Conservation (phyloP, 805 yeast genomes). For the Nematodospora valgi region DNA sequence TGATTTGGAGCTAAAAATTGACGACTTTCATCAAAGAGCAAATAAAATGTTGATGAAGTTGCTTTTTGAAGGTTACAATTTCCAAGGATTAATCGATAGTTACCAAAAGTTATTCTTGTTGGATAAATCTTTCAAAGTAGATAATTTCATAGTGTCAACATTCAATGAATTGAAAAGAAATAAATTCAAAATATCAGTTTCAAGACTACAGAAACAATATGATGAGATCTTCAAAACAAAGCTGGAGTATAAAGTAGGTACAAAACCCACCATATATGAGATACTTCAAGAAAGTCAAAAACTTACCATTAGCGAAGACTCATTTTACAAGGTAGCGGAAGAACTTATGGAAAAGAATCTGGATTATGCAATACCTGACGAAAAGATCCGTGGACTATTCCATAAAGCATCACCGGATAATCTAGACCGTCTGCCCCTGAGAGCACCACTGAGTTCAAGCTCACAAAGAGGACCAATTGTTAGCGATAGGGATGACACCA, state of each 20-base stretch:
- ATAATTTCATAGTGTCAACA: slow-evolving; percentile 49
- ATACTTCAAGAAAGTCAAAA: slow-evolving; percentile 16
- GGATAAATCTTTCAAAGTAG: slow-evolving; percentile 48
- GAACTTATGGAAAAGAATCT: slow-evolving; percentile 43
- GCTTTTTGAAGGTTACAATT: slow-evolving; percentile 56
- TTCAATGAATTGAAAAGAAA: slow-evolving; percentile 51
- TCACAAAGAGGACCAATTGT: slow-evolving; percentile 12
- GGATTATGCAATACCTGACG: slow-evolving; percentile 5
- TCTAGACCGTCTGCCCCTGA: slow-evolving; percentile 5
- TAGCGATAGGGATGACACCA: slow-evolving; percentile 25
- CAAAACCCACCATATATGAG: slow-evolving; percentile 8
- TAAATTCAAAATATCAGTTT: slow-evolving; percentile 26
- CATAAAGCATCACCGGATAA: not conserved
- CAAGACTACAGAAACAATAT: slow-evolving; percentile 24
- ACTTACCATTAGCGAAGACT: slow-evolving; percentile 41
- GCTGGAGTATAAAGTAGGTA: slow-evolving; percentile 1
- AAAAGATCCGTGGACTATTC: slow-evolving; percentile 1
- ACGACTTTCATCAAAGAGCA: slow-evolving; percentile 63
- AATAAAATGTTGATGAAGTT: slow-evolving; percentile 57
- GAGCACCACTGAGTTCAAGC: slow-evolving; percentile 11
- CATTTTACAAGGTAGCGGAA: slow-evolving; percentile 42
- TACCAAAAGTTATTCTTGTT: slow-evolving; percentile 60
- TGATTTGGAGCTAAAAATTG: slow-evolving; percentile 53
- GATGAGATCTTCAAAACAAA: slow-evolving; percentile 12
- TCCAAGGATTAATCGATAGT: slow-evolving; percentile 43